A percentile compares a stretch with the other conserved stretches of the same genome.
Conservation (phyloP, 2,329 filamentous ascomycete species). For the Nannizziopsis barbatae region DNA sequence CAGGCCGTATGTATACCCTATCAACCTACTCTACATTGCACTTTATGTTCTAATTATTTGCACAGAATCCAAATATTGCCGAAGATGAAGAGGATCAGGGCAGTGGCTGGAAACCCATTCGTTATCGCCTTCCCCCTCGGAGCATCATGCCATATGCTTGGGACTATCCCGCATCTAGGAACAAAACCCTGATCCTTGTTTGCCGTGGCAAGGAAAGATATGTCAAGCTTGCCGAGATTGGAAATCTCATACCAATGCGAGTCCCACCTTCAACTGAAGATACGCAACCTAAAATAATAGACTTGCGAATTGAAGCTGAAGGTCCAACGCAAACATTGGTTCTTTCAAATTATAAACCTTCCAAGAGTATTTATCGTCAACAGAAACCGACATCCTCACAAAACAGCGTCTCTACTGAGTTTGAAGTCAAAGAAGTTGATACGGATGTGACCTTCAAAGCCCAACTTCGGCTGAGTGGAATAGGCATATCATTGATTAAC, state of each 20-base stretch:
- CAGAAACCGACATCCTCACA: conserved; percentile 46
- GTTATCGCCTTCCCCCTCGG: conserved; percentile 79
- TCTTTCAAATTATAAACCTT: conserved; percentile 83
- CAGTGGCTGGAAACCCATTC: conserved; percentile 82
- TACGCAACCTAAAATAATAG: conserved; percentile 70
- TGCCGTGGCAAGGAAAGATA: conserved; percentile 73
- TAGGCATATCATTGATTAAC: conserved; percentile 90
- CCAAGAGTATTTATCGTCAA: conserved; percentile 79
- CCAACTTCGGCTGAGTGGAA: conserved; percentile 74
- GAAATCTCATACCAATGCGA: conserved; percentile 90
- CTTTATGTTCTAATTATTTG: not conserved
- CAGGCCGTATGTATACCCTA: conserved; percentile 53
- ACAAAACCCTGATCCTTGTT: conserved; percentile 78
- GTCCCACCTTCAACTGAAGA: conserved; percentile 55
- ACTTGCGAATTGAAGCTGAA: conserved; percentile 90
- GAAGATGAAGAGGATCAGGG: conserved; percentile 71
- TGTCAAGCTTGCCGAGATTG: conserved; percentile 91
- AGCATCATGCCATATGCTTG: conserved; percentile 99
- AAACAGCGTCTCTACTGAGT: conserved; percentile 54
- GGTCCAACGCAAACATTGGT: conserved; percentile 92
- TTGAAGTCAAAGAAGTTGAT: conserved; percentile 88
- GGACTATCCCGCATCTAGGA: conserved; percentile 97
- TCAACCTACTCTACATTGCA: not conserved
- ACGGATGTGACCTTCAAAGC: conserved; percentile 81
- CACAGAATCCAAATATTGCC: conserved; percentile 68